Percentiles rank a stretch among this genome's conserved stretches.
Evolutionary conservation across 352 stramenopile species (phyloP).

Genomic region (Phytophthora cajani): DNA sequence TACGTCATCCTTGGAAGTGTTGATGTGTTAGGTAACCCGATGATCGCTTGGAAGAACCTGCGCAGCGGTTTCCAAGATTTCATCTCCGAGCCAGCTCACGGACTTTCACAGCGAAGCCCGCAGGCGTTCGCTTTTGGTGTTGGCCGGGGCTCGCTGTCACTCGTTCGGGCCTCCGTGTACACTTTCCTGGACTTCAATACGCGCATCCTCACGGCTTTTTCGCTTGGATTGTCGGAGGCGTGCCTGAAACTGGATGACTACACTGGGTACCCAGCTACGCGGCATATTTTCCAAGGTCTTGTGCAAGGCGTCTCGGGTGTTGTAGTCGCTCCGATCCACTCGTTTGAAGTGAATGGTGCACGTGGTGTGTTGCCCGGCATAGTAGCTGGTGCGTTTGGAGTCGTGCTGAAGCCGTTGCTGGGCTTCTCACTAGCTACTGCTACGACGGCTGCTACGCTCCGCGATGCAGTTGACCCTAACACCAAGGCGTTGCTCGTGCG

Average conservation of each 20-base stretch:
- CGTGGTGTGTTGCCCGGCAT: conserved; percentile 81
- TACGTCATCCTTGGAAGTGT: conserved; percentile 90
- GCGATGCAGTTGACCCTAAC: conserved; percentile 81
- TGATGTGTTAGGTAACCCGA: conserved; percentile 88
- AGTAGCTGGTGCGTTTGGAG: conserved; percentile 78
- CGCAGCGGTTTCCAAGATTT: conserved; percentile 84
- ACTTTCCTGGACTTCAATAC: conserved; percentile 89
- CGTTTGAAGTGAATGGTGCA: conserved; percentile 80
- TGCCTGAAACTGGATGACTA: conserved; percentile 90
- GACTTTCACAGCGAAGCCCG: conserved; percentile 79
- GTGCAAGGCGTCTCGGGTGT: conserved; percentile 86
- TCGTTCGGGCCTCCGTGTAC: conserved; percentile 86
- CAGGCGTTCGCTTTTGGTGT: conserved; percentile 83
- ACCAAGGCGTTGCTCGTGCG: conserved; percentile 83
- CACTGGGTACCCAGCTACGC: conserved; percentile 83
- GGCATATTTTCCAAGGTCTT: conserved; percentile 89
- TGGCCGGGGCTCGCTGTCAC: conserved; percentile 80
- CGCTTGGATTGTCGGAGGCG: conserved; percentile 82
- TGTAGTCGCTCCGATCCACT: conserved; percentile 85
- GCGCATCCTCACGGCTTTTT: conserved; percentile 84
- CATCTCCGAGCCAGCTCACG: conserved; percentile 80
- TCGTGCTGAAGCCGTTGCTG: conserved; percentile 84
- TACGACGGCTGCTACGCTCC: conserved; percentile 74
- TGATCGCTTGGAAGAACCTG: conserved; percentile 90
- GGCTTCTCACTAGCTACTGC: conserved; percentile 79